Evolutionary conservation across 805 yeast genomes (phyloP).

Genomic region (Clavispora vitiphila): DNA sequence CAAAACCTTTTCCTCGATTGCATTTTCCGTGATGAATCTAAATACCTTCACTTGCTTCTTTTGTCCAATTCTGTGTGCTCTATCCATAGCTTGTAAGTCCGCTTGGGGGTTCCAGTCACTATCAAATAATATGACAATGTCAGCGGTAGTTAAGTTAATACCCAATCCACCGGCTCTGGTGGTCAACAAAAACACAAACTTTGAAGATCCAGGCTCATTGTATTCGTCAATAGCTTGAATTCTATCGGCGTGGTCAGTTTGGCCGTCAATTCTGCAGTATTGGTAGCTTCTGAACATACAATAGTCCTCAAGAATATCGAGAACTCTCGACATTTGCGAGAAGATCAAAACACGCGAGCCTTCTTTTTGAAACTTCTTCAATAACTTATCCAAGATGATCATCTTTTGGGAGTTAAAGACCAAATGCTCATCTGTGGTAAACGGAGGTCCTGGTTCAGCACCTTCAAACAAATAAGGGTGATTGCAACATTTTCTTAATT

Average conservation of each 20-base stretch:
- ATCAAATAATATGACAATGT: slow-evolving; percentile 68
- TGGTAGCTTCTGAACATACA: slow-evolving; percentile 63
- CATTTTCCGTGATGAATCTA: slow-evolving; percentile 73
- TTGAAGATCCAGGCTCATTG: slow-evolving; percentile 66
- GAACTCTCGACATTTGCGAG: slow-evolving; percentile 79
- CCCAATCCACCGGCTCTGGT: slow-evolving; percentile 92
- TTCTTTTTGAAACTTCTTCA: slow-evolving; percentile 56
- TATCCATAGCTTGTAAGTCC: slow-evolving; percentile 84
- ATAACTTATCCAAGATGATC: slow-evolving; percentile 62
- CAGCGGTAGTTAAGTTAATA: slow-evolving; percentile 77
- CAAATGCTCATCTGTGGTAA: slow-evolving; percentile 78
- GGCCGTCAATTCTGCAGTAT: slow-evolving; percentile 80
- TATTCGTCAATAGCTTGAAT: slow-evolving; percentile 73
- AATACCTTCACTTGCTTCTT: slow-evolving; percentile 78
- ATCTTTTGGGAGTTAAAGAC: slow-evolving; percentile 69
- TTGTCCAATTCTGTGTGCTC: slow-evolving; percentile 87
- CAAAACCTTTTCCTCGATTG: slow-evolving; percentile 76
- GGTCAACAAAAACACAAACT: slow-evolving; percentile 70
- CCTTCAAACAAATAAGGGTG: slow-evolving; percentile 85
- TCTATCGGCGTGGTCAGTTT: slow-evolving; percentile 75
- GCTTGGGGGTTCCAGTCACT: slow-evolving; percentile 91
- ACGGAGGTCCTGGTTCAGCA: slow-evolving; percentile 88
- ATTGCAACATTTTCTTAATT: slow-evolving; percentile 76
- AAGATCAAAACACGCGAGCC: slow-evolving; percentile 77
- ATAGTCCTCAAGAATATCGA: slow-evolving; percentile 78